Conservation (phyloP, 225 moss, liverwort and hornwort genomes). For the Bryoerythrophyllum caledonicum region DNA sequence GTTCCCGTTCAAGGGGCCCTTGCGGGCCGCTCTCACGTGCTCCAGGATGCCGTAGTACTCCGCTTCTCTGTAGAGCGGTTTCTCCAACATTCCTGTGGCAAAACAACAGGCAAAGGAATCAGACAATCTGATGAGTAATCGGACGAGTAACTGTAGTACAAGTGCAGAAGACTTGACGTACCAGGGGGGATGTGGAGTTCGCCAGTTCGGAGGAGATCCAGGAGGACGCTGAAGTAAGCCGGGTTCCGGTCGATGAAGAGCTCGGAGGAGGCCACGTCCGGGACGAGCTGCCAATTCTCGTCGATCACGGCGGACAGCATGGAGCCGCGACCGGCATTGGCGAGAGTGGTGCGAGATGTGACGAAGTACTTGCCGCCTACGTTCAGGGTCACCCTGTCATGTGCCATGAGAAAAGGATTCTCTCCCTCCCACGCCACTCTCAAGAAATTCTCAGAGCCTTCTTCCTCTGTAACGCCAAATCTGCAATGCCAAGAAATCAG, state of each 20-base stretch:
- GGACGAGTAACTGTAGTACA: too few relatives aligned
- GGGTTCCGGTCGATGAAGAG: slow-evolving; percentile 69
- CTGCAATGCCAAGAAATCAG: slow-evolving; percentile 12
- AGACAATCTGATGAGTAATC: background rate
- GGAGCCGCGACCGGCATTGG: slow-evolving; percentile 66
- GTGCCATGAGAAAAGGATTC: slow-evolving; percentile 37
- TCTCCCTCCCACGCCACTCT: slow-evolving; percentile 15
- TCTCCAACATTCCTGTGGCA: slow-evolving; percentile 51
- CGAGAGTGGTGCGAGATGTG: slow-evolving; percentile 64
- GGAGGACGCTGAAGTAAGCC: slow-evolving; percentile 55
- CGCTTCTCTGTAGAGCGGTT: slow-evolving; percentile 63
- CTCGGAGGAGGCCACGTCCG: slow-evolving; percentile 44
- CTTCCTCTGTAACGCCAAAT: too few relatives aligned
- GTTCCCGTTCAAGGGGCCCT: slow-evolving; percentile 63
- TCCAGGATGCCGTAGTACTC: slow-evolving; percentile 66
- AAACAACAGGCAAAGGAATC: background rate
- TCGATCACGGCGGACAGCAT: slow-evolving; percentile 68
- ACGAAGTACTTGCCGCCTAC: slow-evolving; percentile 66
- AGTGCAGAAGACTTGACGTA: background rate
- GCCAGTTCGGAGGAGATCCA: slow-evolving; percentile 67
- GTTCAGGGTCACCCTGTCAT: slow-evolving; percentile 63
- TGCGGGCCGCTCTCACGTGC: slow-evolving; percentile 56
- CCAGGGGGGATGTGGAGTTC: slow-evolving; percentile 61
- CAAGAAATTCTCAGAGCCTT: slow-evolving; percentile 3
- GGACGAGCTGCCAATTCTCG: slow-evolving; percentile 57